Conservation (phyloP, 2,329 filamentous ascomycete species). For the Pyrenochaeta sp. region DNA sequence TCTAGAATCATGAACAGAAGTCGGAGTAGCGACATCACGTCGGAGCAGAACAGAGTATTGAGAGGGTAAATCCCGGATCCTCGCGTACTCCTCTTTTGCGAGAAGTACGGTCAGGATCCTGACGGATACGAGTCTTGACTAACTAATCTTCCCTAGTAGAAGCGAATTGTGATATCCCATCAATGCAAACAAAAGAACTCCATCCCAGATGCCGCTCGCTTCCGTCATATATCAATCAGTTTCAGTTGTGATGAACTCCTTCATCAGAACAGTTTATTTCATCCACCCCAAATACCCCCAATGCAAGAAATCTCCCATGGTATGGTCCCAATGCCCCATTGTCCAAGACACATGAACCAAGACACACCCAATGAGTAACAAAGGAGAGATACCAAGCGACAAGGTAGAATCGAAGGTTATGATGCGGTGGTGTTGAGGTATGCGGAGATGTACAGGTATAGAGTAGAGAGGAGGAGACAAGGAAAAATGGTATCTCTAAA, state of each 20-base stretch:
- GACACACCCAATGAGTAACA: slow-evolving; percentile 35
- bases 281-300: slow-evolving; percentile 13
- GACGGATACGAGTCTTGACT: slow-evolving; percentile 54
- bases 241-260: slow-evolving; percentile 23
- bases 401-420: slow-evolving; percentile 29
- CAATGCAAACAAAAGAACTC: slow-evolving; percentile 31
- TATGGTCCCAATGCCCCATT: slow-evolving; percentile 19
- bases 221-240: slow-evolving; percentile 25
- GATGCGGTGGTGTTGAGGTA: slow-evolving; percentile 19
- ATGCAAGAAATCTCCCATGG: slow-evolving; percentile 21
- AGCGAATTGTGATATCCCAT: slow-evolving; percentile 35
- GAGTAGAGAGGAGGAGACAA: slow-evolving; percentile 40
- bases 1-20: background rate
- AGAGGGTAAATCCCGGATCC: slow-evolving; percentile 51
- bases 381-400: slow-evolving; percentile 46
- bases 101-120: slow-evolving; percentile 30
- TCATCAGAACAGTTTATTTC: slow-evolving; percentile 37
- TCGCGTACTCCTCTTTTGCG: slow-evolving; percentile 16
- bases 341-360: slow-evolving; percentile 6
- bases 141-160: slow-evolving; percentile 50
- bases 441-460: slow-evolving; percentile 30
- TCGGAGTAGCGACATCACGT: slow-evolving; percentile 8
- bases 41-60: slow-evolving; percentile 22
- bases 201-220: slow-evolving; percentile 31
- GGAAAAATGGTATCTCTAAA: slow-evolving; percentile 52